phyloP scores from a whole-genome alignment of 2,329 filamentous ascomycete species.

The Coniochaeta pulveracea region DNA sequence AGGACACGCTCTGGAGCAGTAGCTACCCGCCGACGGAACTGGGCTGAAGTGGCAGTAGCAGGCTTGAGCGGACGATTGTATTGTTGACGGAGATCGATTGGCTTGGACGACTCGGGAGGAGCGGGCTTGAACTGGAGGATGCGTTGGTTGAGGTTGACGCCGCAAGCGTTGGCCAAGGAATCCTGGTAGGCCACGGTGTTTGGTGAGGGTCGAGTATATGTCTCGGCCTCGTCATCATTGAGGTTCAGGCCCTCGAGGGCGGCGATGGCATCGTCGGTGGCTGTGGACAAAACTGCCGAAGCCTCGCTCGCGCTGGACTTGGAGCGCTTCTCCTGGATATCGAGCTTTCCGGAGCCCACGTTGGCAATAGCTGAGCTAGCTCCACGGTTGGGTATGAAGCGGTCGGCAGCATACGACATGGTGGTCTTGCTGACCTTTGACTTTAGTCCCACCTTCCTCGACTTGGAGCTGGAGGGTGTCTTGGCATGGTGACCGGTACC shows the following conservation, averaged over 20 bases:
- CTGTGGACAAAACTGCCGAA: constrained; percentile 65
- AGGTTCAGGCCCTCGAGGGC: constrained; percentile 73
- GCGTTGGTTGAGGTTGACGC: constrained; percentile 83
- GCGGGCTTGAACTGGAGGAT: constrained; percentile 98
- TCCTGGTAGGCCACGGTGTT: constrained; percentile 88
- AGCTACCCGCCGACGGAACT: constrained; percentile 83
- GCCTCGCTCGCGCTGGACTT: constrained; percentile 61
- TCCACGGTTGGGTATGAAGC: constrained; percentile 90
- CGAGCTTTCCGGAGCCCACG: constrained; percentile 72
- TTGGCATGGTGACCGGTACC: constrained; percentile 59
- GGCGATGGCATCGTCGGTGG: constrained; percentile 68
- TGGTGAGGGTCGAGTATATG: constrained; percentile 69
- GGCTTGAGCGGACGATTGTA: constrained; percentile 94
- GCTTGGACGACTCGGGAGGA: constrained; percentile 94
- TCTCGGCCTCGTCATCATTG: constrained; percentile 56
- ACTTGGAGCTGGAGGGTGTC: constrained; percentile 45
- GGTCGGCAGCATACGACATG: constrained; percentile 69
- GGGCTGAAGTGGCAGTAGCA: constrained; percentile 60
- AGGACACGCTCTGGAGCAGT: constrained; percentile 93
- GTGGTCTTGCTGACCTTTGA: constrained; percentile 62
- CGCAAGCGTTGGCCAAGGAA: constrained; percentile 80
- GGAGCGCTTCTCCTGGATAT: constrained; percentile 56
- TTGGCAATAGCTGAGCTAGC: constrained; percentile 84
- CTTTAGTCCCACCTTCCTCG: constrained; percentile 41
- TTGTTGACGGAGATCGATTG: constrained; percentile 91